Conservation (phyloP, 176 grass and related monocot species). For the Musa beccarii region DNA sequence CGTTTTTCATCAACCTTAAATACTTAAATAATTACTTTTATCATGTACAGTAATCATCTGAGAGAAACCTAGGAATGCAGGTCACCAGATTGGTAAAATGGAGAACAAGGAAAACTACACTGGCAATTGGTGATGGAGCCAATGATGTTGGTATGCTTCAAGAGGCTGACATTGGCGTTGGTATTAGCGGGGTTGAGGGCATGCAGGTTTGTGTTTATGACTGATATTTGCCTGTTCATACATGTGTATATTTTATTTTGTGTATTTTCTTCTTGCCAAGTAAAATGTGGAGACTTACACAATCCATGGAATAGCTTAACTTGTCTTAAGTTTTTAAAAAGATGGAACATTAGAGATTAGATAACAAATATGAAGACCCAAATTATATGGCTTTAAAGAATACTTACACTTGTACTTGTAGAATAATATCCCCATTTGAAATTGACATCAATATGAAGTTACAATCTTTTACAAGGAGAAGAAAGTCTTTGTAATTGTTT, state of each 20-base stretch:
- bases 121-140: constrained; percentile 86
- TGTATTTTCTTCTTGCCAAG: neutral
- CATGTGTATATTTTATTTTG: neutral
- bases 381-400: neutral
- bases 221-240: neutral
- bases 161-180: constrained; percentile 90
- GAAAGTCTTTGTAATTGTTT: too few relatives aligned
- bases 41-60: neutral
- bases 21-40: neutral
- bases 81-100: constrained; percentile 80
- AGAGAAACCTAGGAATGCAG: constrained; percentile 18
- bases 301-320: neutral
- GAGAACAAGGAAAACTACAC: constrained; percentile 47
- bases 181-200: constrained; percentile 88
- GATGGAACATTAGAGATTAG: neutral
- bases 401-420: neutral
- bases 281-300: neutral
- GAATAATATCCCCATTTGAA: too few relatives aligned
- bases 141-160: constrained; percentile 98
- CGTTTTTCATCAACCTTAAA: constrained; percentile 9
- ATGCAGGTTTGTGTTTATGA: constrained; percentile 58
- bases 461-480: too few relatives aligned
- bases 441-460: too few relatives aligned
- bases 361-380: neutral
- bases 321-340: neutral